Evolutionary conservation across 139 green algal species (phyloP).

Genomic region (Axilococcus clingmanii): DNA sequence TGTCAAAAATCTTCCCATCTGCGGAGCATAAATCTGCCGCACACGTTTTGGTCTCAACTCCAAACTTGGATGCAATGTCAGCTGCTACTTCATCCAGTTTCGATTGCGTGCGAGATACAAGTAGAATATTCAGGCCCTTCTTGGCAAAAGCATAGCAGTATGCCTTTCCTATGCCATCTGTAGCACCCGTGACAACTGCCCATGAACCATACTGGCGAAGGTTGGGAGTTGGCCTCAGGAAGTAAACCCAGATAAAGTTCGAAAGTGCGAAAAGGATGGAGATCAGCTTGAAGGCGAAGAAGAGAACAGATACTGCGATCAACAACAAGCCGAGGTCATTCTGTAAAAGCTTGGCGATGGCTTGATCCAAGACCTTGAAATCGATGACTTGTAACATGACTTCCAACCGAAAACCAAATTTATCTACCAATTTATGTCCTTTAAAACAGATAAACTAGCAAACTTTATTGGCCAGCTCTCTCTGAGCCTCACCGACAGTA

Average conservation of each 20-base stretch:
- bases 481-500: too few relatives aligned
- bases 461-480: too few relatives aligned
- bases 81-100: constrained; percentile 40
- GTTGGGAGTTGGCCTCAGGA: constrained; percentile 43
- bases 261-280: neutral
- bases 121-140: constrained; percentile 58
- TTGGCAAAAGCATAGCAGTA: constrained; percentile 48
- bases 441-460: too few relatives aligned
- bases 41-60: constrained; percentile 35
- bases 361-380: too few relatives aligned
- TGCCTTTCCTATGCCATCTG: constrained; percentile 72
- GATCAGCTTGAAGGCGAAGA: neutral
- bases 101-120: constrained; percentile 58
- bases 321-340: too few relatives aligned
- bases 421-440: too few relatives aligned
- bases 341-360: too few relatives aligned
- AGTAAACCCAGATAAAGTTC: constrained; percentile 29
- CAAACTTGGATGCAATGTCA: constrained; percentile 36
- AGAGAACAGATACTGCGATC: neutral
- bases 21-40: constrained; percentile 36
- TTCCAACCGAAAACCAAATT: too few relatives aligned
- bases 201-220: constrained; percentile 36
- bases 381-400: too few relatives aligned
- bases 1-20: constrained; percentile 9
- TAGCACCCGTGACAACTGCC: constrained; percentile 72